phyloP scores from a whole-genome alignment of 192 early-diverging fungal genomes.

The Globomyces pollinis-pini region DNA sequence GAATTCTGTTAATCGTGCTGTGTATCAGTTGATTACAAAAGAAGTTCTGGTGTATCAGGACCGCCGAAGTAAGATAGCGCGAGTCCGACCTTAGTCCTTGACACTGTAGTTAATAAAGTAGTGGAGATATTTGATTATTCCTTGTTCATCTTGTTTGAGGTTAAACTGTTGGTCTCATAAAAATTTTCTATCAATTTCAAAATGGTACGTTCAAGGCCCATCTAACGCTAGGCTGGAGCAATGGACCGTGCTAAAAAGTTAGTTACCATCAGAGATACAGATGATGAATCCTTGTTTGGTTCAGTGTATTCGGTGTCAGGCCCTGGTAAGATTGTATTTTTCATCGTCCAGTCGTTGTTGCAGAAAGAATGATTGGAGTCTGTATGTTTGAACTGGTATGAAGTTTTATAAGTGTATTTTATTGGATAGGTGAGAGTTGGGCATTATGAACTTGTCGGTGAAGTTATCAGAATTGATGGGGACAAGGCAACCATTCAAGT shows the following conservation, averaged over 20 bases:
- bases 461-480: constrained; percentile 98
- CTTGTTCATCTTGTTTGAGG: too few relatives aligned
- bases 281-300: constrained; percentile 80
- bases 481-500: constrained; percentile 99
- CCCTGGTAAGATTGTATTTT: constrained; percentile 68
- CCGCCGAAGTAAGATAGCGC: constrained; percentile 6
- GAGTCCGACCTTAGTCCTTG: constrained; percentile 6
- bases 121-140: too few relatives aligned
- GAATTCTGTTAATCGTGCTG: constrained; percentile 21
- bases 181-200: too few relatives aligned
- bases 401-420: constrained; percentile 1
- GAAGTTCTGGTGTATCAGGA: constrained; percentile 26
- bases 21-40: constrained; percentile 20
- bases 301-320: constrained; percentile 97
- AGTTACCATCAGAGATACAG: constrained; percentile 77
- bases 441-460: constrained; percentile 94
- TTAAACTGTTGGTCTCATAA: too few relatives aligned
- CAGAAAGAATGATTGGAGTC: constrained; percentile 93
- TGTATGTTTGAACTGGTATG: constrained; percentile 97
- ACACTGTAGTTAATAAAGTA: not conserved
- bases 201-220: too few relatives aligned
- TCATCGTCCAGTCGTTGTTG: constrained; percentile 82
- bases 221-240: constrained; percentile 70
- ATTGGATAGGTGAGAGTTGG: constrained; percentile 98
- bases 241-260: constrained; percentile 80